Evolutionary conservation across 768 basidiomycete species (phyloP).

Genomic region (Macrolepiota fuliginosa): DNA sequence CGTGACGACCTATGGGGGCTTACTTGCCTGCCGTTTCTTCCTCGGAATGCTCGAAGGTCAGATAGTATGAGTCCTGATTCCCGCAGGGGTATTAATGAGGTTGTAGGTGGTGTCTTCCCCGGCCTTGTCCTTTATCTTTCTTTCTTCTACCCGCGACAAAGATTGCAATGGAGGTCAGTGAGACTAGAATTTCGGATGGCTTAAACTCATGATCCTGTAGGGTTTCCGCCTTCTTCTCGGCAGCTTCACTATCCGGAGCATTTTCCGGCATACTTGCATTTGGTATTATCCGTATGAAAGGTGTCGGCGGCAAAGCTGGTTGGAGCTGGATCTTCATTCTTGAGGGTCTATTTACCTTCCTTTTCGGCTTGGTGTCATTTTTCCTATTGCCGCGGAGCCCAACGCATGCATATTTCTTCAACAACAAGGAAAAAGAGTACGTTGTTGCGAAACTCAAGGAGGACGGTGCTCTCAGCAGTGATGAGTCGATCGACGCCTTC

Average conservation of each 20-base stretch:
- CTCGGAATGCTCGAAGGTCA: constrained; percentile 48
- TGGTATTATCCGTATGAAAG: constrained; percentile 64
- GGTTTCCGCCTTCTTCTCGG: constrained; percentile 47
- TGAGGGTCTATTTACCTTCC: constrained; percentile 62
- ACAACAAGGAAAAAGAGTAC: constrained; percentile 45
- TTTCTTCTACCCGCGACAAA: constrained; percentile 50
- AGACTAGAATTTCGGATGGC: neutral
- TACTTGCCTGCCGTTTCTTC: constrained; percentile 50
- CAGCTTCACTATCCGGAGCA: constrained; percentile 58
- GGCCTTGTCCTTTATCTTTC: constrained; percentile 58
- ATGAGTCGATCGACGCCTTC: constrained; percentile 41
- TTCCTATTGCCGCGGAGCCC: constrained; percentile 38
- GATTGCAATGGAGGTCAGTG: constrained; percentile 45
- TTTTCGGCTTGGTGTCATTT: constrained; percentile 52
- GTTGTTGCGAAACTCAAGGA: constrained; percentile 36
- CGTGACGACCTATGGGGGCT: constrained; percentile 39
- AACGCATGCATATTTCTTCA: constrained; percentile 47
- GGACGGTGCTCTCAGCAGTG: constrained; percentile 35
- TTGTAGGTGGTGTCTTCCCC: constrained; percentile 52
- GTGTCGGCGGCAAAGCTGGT: constrained; percentile 48
- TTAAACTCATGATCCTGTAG: constrained; percentile 28
- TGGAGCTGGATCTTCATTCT: constrained; percentile 74
- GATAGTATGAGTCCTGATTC: neutral
- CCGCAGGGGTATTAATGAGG: neutral
- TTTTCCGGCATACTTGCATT: constrained; percentile 70